phyloP scores from a whole-genome alignment of 2,329 filamentous ascomycete genomes.

The Clonostachys solani region DNA sequence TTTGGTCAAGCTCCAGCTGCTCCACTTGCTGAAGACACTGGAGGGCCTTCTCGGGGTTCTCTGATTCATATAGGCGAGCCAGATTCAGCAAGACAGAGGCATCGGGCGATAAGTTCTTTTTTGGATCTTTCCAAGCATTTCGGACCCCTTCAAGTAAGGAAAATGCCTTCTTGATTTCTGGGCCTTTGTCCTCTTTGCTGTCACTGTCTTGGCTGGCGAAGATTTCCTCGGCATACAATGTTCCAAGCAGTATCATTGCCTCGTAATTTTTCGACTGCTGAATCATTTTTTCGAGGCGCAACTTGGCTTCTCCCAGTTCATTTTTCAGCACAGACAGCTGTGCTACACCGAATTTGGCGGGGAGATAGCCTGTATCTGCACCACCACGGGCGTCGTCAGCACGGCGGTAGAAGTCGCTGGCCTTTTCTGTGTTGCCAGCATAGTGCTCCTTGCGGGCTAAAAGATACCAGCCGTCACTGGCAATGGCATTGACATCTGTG shows the following conservation, averaged over 20 bases:
- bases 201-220: slow-evolving; percentile 71
- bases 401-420: slow-evolving; percentile 81
- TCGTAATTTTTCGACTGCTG: slow-evolving; percentile 81
- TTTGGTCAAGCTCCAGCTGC: slow-evolving; percentile 77
- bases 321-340: slow-evolving; percentile 83
- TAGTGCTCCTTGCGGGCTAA: slow-evolving; percentile 90
- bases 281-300: slow-evolving; percentile 89
- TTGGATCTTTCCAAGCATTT: slow-evolving; percentile 86
- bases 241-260: slow-evolving; percentile 87
- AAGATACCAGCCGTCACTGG: slow-evolving; percentile 96
- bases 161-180: slow-evolving; percentile 83
- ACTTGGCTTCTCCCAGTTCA: slow-evolving; percentile 87
- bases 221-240: slow-evolving; percentile 90
- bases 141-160: slow-evolving; percentile 80
- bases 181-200: slow-evolving; percentile 80
- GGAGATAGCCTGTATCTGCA: slow-evolving; percentile 84
- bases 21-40: slow-evolving; percentile 91
- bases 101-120: slow-evolving; percentile 77
- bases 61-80: slow-evolving; percentile 82
- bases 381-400: slow-evolving; percentile 91
- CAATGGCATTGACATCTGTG: slow-evolving; percentile 93
- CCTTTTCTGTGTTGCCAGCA: slow-evolving; percentile 67
- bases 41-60: slow-evolving; percentile 83
- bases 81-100: slow-evolving; percentile 87
- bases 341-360: slow-evolving; percentile 90